Percentiles rank a stretch among this genome's conserved stretches.
Conservation (phyloP, 2,329 filamentous ascomycete genomes). For the Fusarium haematococcum region DNA sequence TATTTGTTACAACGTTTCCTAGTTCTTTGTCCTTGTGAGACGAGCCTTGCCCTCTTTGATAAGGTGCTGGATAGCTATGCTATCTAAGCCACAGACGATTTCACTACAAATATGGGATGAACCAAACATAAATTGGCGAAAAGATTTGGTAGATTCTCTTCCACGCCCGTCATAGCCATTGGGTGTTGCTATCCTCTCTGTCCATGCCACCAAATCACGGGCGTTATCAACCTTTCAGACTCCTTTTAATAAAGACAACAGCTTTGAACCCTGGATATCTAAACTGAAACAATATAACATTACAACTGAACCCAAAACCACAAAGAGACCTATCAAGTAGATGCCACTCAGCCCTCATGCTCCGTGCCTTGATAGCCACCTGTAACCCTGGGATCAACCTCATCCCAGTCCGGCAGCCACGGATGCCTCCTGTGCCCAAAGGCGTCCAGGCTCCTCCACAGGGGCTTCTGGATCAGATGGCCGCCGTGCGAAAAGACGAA, state of each 20-base stretch:
- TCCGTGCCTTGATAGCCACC: background rate
- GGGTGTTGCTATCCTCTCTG: background rate
- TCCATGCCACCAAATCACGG: no score
- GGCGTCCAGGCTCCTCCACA: background rate
- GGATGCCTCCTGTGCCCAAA: background rate
- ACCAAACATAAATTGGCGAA: background rate
- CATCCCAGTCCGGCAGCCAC: background rate
- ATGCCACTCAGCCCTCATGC: background rate
- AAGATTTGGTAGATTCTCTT: background rate
- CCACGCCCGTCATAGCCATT: background rate
- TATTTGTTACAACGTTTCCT: background rate
- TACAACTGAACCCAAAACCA: background rate
- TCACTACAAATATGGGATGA: background rate
- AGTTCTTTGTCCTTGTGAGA: background rate
- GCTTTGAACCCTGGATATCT: background rate
- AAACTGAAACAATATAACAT: background rate
- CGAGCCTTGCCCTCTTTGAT: background rate
- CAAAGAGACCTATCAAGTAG: background rate
- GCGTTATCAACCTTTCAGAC: background rate
- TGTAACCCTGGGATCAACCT: background rate
- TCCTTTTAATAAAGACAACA: background rate
- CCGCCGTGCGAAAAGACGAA: constrained; percentile 65
- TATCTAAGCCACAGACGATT: background rate
- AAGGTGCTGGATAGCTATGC: background rate
- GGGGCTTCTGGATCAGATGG: constrained; percentile 51